Base-by-base conservation (phyloP, 139 green algal species). In the Diplosphaera chodatii region DNA sequence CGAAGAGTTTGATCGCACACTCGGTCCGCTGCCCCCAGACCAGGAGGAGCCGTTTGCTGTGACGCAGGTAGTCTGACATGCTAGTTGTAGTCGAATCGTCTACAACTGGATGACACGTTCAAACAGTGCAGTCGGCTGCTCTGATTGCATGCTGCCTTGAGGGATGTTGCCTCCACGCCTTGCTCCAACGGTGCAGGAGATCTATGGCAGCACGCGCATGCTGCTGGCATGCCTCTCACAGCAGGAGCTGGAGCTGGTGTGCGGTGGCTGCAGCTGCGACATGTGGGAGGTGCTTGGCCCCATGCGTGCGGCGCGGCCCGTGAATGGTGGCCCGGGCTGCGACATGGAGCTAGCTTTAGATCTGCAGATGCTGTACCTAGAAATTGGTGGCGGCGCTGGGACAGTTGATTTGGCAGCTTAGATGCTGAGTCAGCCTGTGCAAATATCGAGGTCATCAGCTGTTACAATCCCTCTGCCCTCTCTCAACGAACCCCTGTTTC, bases 161-260 rank as follows among this genome's bases (percentile, higher is more conserved):
- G n/a, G n/a, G n/a, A n/a, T n/a, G n/a, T n/a, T n/a, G n/a, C n/a
- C n/a, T n/a, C n/a, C n/a, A n/a, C n/a, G n/a, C n/a, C n/a, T n/a
- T n/a, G n/a, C n/a, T n/a, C n/a, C n/a, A n/a, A n/a, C n/a, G n/a
- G n/a, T n/a, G n/a, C n/a, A 55, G 5, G 78, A 83, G 63, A 63
- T 83, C 34, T 83, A 83, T 23, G 78, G 78, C 27, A 66, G 32
- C 30, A 64, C 67, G 28, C 73, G 78, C 56, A 83, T 83, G 78
- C 65, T 83, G 68, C 62, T 83, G 74, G 78, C 78, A 18, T 66
- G 69, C 29, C 66, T 83, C 56, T 25, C 72, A 1, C 27, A 41
- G 18, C 40, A 71, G 10, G 64, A 82, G 56, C 74, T 83, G 64
- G 30, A 29, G 2, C 65, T 69, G 1, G 75, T 83, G 22, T 82